Base-by-base conservation (phyloP, 2,329 filamentous ascomycete species). In the Achaetomium macrosporum region DNA sequence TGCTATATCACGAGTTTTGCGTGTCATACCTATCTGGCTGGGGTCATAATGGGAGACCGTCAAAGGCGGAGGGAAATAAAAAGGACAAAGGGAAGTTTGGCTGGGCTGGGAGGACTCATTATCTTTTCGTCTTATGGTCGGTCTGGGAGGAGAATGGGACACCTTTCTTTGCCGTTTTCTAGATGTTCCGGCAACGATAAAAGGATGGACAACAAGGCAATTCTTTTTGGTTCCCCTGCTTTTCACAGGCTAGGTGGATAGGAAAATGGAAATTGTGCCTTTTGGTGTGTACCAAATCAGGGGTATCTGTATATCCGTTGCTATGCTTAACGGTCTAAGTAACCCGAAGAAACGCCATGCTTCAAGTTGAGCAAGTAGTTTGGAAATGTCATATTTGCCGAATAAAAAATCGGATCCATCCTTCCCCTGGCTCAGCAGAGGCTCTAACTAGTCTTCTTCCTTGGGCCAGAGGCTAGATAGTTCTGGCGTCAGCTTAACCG, bases 391-490 rank as follows among this genome's bases (percentile, higher is more conserved):
- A 25, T 25, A 25, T 25, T 7, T 25, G 25, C 25, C 25, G 4
- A 7, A 25, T 4, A 25, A 25, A 4, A 4, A 7, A 25, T 25
- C 7, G 25, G 25, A 25, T 25, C 25, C 7, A 7, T 25, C 25
- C 7, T 25, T 25, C 25, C 7, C 7, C 6, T 36, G 12, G 25
- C 35, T 19, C 25, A 39, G 35, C n/a, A 16, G n/a, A 51, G 42
- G 30, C 45, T n/a, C n/a, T n/a, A 39, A 31, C 43, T 58, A 61
- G 20, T 59, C 57, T 2, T 57, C 55, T n/a, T 85, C 83, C 64
- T 84, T 87, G 5, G 88, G 87, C 87, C 86, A 91, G 1, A 92
- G 68, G 29, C 59, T 61, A 17, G 19, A 17, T 12, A 13, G 47
- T n/a, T 31, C 9, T 1, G 19, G 5, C 25, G 29, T 50, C 46